Evolutionary conservation across 768 basidiomycete genomes (phyloP).

Genomic region (Leucocoprinus leucothites): DNA sequence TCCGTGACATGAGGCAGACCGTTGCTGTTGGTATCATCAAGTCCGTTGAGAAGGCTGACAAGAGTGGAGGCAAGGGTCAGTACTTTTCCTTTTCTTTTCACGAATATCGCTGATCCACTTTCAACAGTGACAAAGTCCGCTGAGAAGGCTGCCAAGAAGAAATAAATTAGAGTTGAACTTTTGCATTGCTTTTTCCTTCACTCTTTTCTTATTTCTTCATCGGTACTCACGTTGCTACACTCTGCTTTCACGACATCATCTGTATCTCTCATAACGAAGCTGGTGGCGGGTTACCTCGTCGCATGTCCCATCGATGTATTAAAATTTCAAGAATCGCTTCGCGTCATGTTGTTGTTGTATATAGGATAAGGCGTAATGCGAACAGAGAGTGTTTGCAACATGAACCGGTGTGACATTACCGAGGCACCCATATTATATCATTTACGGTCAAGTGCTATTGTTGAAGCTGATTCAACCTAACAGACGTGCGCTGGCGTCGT

Average conservation of each 20-base stretch:
- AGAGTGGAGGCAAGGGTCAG: slow-evolving; percentile 81
- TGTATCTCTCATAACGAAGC: slow-evolving; percentile 42
- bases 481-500: slow-evolving; percentile 78
- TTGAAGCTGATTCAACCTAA: slow-evolving; percentile 22
- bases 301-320: slow-evolving; percentile 18
- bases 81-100: slow-evolving; percentile 7
- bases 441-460: not conserved
- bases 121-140: slow-evolving; percentile 85
- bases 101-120: not conserved
- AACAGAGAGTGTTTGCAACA: slow-evolving; percentile 16
- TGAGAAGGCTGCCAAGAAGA: slow-evolving; percentile 96
- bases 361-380: slow-evolving; percentile 12
- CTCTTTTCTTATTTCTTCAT: slow-evolving; percentile 41
- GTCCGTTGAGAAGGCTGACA: slow-evolving; percentile 93
- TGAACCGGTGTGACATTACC: not conserved
- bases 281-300: slow-evolving; percentile 19
- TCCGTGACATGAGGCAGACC: slow-evolving; percentile 99
- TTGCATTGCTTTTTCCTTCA: slow-evolving; percentile 52
- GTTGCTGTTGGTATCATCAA: slow-evolving; percentile 99
- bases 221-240: slow-evolving; percentile 34
- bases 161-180: slow-evolving; percentile 81
- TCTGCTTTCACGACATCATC: slow-evolving; percentile 31
- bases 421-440: not conserved
- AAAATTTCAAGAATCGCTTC: slow-evolving; percentile 15
- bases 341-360: slow-evolving; percentile 20